Base-by-base conservation (phyloP, 768 basidiomycete species). In the Hortiboletus campestris region DNA sequence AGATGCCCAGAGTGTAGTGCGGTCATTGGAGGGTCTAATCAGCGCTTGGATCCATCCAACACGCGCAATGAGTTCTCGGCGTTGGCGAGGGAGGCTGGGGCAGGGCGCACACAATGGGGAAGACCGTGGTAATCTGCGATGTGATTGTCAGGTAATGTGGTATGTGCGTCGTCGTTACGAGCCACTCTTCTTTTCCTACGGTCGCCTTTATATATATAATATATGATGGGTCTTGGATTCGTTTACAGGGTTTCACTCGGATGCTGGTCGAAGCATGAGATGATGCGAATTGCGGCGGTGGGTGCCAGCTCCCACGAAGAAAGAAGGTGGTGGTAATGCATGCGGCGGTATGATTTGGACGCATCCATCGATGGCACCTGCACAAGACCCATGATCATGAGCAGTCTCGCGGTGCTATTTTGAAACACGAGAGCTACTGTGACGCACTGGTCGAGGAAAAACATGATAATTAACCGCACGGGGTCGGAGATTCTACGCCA, bases 1-100 rank as follows among this genome's bases (percentile, higher is more conserved):
- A 61, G 28, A 9, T 87, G 86, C 55, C 82, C 84, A 0, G 85
- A 88, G 60, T 88, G 85, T 57, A 74, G 75, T 13, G 79, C 75
- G 4, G 57, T 60, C 0, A 81, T 86, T 53, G 85, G 85, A 49
- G 84, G 85, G 6, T 43, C 52, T 0, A 16, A 51, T 34, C 83
- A 87, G 56, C 54, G 6, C 2, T 56, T 86, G 16, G 58, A 76
- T 25, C 0, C 60, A 0, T 71, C 77, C 6, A 86, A 87, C 63
- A 71, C 69, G 6, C 73, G 71, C 9, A 78, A 74, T 2, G 53
- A 41, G n/a, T 80, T 79, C 25, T 81, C 83, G 48, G 63, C 66
- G 0, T 56, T 86, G 17, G 76, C 77, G 0, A 63, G 62, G 34
- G 49, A 61, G 5, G 61, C 55, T 17, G 78, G 78, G 2, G 69